A percentile compares a stretch with the other conserved stretches of the same genome.
Evolutionary conservation across 2,329 filamentous ascomycete genomes (phyloP).

Genomic region (Cercospora sesami): DNA sequence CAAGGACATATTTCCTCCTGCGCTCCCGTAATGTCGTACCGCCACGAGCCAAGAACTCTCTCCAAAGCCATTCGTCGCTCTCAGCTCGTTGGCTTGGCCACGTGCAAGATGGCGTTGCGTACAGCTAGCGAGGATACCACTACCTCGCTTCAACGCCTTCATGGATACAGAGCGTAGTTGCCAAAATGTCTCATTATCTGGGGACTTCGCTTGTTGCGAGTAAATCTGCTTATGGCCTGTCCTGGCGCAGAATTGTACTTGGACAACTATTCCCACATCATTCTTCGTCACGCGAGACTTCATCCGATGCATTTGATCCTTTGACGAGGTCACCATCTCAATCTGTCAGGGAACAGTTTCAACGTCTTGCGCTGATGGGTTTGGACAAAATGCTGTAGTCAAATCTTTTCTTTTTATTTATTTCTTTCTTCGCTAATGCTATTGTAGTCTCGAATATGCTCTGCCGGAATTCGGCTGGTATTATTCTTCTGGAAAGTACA

Average conservation of each 20-base stretch:
- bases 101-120: neutral
- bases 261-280: neutral
- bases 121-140: neutral
- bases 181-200: neutral
- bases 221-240: neutral
- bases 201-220: neutral
- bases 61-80: neutral
- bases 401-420: neutral
- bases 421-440: slow-evolving; percentile 8
- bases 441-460: slow-evolving; percentile 4
- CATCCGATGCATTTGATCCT: neutral
- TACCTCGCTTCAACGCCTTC: neutral
- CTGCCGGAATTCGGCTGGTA: neutral
- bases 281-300: neutral
- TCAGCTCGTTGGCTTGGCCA: neutral
- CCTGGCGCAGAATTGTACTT: neutral
- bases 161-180: neutral
- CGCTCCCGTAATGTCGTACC: neutral
- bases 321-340: neutral
- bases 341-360: neutral
- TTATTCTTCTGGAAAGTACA: neutral
- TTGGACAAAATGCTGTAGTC: neutral
- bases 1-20: neutral
- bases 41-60: neutral
- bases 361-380: neutral